Conservation (phyloP, 1,139 yeast genomes). For the Pichia sp. region DNA sequence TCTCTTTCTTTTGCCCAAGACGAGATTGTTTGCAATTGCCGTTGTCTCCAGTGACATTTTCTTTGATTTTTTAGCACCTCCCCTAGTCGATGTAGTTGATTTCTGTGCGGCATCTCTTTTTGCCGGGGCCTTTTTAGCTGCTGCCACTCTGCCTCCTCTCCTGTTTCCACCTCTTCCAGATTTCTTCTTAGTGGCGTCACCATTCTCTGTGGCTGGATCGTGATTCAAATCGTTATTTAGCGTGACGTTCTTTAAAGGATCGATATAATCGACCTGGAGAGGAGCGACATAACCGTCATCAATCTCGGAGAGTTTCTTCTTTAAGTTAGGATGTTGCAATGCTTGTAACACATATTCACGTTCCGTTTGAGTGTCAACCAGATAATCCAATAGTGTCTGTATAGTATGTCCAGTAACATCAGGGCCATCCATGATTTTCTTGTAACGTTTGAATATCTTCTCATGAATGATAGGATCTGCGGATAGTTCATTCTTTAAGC, state of each 20-base stretch:
- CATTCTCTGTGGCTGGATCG: background rate
- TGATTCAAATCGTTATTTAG: slow-evolving; percentile 1
- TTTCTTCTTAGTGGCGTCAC: background rate
- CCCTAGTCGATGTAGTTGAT: background rate
- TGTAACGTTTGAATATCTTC: slow-evolving; percentile 22
- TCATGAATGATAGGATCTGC: slow-evolving; percentile 17
- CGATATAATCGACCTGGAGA: slow-evolving; percentile 5
- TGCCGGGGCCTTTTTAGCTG: slow-evolving; percentile 1
- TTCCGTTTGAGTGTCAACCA: slow-evolving; percentile 18
- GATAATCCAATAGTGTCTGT: slow-evolving; percentile 13
- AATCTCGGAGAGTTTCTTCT: slow-evolving; percentile 1
- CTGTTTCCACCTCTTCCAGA: slow-evolving; percentile 5
- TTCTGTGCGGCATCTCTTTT: background rate
- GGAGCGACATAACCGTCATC: slow-evolving; percentile 8
- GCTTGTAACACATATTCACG: slow-evolving; percentile 12
- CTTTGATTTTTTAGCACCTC: background rate
- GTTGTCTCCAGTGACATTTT: background rate
- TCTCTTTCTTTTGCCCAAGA: slow-evolving; percentile 13
- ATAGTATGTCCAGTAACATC: slow-evolving; percentile 15
- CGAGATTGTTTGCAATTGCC: slow-evolving; percentile 4
- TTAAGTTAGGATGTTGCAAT: slow-evolving; percentile 4
- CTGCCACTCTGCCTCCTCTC: background rate
- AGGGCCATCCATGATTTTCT: slow-evolving; percentile 16
- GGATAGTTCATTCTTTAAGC: slow-evolving; percentile 19
- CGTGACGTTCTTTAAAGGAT: slow-evolving; percentile 8